Evolutionary conservation across 495 filamentous ascomycete genomes (phyloP).

Genomic region (Podospora pseudocomata): DNA sequence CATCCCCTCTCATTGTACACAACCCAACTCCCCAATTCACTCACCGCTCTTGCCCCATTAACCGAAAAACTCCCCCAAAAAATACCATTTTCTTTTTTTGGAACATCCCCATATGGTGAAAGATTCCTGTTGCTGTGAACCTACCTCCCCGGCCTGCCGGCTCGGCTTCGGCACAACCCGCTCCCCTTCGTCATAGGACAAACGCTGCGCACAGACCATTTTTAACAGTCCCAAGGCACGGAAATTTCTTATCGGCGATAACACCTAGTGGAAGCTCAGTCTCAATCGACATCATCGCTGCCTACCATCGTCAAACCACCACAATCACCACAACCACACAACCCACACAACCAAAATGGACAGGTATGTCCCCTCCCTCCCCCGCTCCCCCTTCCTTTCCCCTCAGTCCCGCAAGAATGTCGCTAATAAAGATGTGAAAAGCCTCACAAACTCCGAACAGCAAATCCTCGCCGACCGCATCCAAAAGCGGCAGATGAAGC

Average conservation of each 20-base stretch:
- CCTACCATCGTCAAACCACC: not conserved
- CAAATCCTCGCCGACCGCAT: constrained; percentile 87
- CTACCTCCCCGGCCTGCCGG: not conserved
- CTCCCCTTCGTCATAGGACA: not conserved
- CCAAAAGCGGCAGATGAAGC: constrained; percentile 96
- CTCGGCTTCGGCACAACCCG: not conserved
- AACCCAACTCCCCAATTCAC: not conserved
- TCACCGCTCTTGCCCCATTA: not conserved
- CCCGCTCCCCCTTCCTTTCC: not conserved
- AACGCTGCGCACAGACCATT: not conserved
- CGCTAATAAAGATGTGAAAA: constrained; percentile 10
- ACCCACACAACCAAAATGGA: constrained; percentile 10
- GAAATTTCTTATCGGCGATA: constrained; percentile 13
- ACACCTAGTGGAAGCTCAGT: not conserved
- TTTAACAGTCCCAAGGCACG: not conserved
- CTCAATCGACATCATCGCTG: constrained; percentile 5
- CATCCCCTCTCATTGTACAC: not conserved
- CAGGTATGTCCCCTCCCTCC: not conserved
- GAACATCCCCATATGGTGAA: not conserved
- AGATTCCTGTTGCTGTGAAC: not conserved
- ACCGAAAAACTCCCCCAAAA: not conserved
- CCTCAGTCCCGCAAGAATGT: not conserved
- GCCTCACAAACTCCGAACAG: constrained; percentile 77
- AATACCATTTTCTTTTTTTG: not conserved
- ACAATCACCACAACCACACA: constrained; percentile 1